Evolutionary conservation across 2,329 filamentous ascomycete genomes (phyloP), one percentile per base, ranked within the genome.

Genomic region (Penicillium palitans): DNA sequence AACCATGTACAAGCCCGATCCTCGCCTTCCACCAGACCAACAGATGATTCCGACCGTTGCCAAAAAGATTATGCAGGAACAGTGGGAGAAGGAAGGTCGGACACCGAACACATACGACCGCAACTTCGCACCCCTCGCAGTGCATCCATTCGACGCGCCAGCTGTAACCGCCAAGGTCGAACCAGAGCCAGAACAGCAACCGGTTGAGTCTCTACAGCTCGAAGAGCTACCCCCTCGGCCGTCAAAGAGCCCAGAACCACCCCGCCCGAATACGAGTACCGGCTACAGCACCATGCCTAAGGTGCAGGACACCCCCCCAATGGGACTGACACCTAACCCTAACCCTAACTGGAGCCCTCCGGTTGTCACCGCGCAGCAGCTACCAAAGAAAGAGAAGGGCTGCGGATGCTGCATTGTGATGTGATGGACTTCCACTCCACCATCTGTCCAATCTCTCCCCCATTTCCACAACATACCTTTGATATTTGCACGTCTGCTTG

Each of bases 1-100:
- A 46, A 90, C 90, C 24, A 91, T 96, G 76, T 99, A 97, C 76
- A 96, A 96, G 70, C 95, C 95, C 0, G 95, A 99, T 72, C 95
- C 95, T 31, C 88, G 92, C 60, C 81, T 99, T 35, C 95, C 95
- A 6, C 95, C 92, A 0, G 95, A 99, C 61, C 90, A 99, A 74
- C 95, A 99, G 72, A 87, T 99, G 53, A 85, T 99, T 12, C 95
- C 95, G 0, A 98, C 95, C 0, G 92, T 98, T 62, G 95, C 95
- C 13, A 91, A 89, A 69, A 85, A 91, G 56, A 83, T 98, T 74
- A 90, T 95, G 74, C 93, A 97, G 78, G 92, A 97, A 74, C 90
- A 93, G 74, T 97, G 92, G 93, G 92, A 96, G 76, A 90, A 87
- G 67, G 91, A 97, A 74, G 93, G 93, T 62, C 91, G 90, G 64